Conservation (phyloP, 2,329 filamentous ascomycete species). For the Penicillium griseofulvum region DNA sequence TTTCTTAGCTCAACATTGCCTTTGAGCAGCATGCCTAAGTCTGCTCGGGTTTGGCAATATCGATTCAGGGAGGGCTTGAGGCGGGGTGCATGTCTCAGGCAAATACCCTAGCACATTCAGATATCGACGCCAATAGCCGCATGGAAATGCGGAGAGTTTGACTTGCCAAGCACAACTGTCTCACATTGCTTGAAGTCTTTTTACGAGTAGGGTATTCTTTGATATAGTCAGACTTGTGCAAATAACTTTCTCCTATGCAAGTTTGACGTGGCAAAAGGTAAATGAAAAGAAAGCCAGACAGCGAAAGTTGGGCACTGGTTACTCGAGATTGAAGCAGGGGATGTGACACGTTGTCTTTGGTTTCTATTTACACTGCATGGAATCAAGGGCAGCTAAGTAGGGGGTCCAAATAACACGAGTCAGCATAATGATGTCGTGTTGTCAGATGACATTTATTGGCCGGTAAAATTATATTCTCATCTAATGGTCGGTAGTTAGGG, state of each 20-base stretch:
- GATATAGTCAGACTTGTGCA: neutral
- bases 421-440: neutral
- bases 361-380: neutral
- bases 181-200: conserved; percentile 3
- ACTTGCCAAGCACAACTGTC: conserved; percentile 2
- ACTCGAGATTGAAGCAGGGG: neutral
- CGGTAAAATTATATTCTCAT: neutral
- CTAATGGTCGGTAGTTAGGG: neutral
- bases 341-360: neutral
- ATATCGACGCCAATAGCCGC: conserved; percentile 2
- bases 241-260: neutral
- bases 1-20: conserved; percentile 3
- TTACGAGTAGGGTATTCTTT: neutral
- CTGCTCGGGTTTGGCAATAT: neutral
- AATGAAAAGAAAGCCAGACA: neutral
- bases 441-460: neutral
- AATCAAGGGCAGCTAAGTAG: neutral
- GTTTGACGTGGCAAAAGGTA: neutral
- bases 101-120: conserved; percentile 4
- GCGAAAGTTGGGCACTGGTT: neutral
- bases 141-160: conserved; percentile 5
- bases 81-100: conserved; percentile 14
- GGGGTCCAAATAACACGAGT: neutral
- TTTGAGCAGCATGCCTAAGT: neutral
- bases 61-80: neutral